Conservation (phyloP, 768 basidiomycete genomes). For the Mrakia gelida region DNA sequence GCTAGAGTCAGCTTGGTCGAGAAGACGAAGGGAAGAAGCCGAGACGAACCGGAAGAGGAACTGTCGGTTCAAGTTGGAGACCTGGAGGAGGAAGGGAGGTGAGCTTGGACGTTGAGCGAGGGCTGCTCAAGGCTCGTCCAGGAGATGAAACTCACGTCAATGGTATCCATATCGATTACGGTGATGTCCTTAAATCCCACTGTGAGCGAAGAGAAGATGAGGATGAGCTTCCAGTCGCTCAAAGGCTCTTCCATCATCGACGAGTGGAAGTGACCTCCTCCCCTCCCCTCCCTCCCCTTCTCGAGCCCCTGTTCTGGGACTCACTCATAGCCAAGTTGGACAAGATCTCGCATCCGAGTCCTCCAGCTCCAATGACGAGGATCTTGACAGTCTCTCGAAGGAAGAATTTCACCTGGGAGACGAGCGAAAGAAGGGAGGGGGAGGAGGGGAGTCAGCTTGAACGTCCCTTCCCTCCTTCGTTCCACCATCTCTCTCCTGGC, state of each 20-base stretch:
- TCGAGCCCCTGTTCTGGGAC: constrained; percentile 24
- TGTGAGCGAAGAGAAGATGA: constrained; percentile 24
- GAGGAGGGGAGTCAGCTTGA: neutral
- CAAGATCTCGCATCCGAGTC: constrained; percentile 92
- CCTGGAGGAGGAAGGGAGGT: constrained; percentile 40
- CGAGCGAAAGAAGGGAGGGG: too few species aligned
- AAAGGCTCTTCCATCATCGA: neutral
- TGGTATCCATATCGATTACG: constrained; percentile 84
- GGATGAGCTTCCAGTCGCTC: too few species aligned
- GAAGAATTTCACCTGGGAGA: constrained; percentile 73
- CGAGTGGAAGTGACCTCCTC: neutral
- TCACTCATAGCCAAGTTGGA: constrained; percentile 81
- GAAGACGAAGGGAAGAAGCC: neutral
- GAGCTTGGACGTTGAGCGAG: neutral
- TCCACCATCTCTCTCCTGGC: neutral
- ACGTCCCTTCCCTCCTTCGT: neutral
- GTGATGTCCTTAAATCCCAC: constrained; percentile 96
- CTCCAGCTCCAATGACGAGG: constrained; percentile 95
- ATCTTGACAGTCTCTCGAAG: constrained; percentile 80
- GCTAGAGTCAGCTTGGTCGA: neutral
- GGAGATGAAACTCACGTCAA: constrained; percentile 19
- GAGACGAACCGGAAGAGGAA: constrained; percentile 84
- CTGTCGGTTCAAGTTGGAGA: constrained; percentile 96
- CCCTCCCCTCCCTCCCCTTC: too few species aligned
- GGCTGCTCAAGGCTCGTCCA: neutral